Evolutionary conservation across 2,329 filamentous ascomycete genomes (phyloP).

Genomic region (Fusarium sp.): DNA sequence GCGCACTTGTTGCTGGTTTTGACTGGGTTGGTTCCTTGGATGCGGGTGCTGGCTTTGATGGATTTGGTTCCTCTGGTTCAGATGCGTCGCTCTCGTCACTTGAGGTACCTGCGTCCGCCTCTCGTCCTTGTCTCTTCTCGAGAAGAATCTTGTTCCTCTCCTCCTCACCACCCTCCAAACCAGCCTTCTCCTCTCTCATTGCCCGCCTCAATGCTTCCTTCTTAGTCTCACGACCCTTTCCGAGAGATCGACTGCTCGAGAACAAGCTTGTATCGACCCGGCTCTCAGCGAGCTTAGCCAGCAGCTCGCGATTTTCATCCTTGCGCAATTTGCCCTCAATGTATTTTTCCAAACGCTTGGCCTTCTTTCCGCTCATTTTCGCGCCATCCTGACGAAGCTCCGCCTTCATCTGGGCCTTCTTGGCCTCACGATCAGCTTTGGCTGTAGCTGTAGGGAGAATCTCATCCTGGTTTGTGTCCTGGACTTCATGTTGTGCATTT

Average conservation of each 20-base stretch:
- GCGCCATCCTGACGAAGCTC: slow-evolving; percentile 64
- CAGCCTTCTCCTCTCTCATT: slow-evolving; percentile 73
- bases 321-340: slow-evolving; percentile 93
- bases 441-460: slow-evolving; percentile 49
- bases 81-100: slow-evolving; percentile 36
- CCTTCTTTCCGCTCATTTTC: slow-evolving; percentile 74
- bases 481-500: slow-evolving; percentile 57
- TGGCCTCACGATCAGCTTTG: slow-evolving; percentile 67
- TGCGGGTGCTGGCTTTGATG: not conserved
- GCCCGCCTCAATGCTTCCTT: slow-evolving; percentile 75
- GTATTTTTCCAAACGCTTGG: slow-evolving; percentile 76
- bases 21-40: slow-evolving; percentile 11
- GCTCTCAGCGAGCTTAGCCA: slow-evolving; percentile 83
- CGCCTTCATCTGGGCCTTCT: slow-evolving; percentile 67
- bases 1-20: slow-evolving; percentile 12
- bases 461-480: slow-evolving; percentile 54
- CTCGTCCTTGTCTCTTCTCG: slow-evolving; percentile 52
- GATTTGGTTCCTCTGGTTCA: slow-evolving; percentile 8
- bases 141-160: slow-evolving; percentile 69
- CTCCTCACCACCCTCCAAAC: slow-evolving; percentile 67
- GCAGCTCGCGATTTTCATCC: slow-evolving; percentile 87
- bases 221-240: slow-evolving; percentile 78
- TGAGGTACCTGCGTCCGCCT: slow-evolving; percentile 46
- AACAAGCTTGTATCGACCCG: slow-evolving; percentile 87
- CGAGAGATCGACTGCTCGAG: slow-evolving; percentile 81